A percentile compares a stretch with the other conserved stretches of the same genome.
Evolutionary conservation across 2,329 filamentous ascomycete genomes (phyloP).

Genomic region (Geoglossum cookeanum): DNA sequence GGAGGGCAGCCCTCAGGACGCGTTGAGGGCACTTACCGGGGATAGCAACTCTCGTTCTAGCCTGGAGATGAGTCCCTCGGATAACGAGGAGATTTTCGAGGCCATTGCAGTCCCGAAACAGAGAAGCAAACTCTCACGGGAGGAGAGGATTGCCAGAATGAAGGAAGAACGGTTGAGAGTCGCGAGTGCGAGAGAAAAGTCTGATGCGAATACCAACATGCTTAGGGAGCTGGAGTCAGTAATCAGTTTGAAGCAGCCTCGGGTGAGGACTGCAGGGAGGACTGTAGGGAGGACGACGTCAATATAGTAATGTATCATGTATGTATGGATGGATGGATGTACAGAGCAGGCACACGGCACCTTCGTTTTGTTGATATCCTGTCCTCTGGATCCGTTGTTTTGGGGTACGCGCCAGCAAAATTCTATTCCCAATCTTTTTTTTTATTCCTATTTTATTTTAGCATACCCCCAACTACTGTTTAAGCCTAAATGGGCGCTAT

Average conservation of each 20-base stretch:
- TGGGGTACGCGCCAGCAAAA: neutral
- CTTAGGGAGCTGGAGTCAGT: conserved; percentile 82
- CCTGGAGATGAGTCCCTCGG: conserved; percentile 33
- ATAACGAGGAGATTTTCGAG: conserved; percentile 72
- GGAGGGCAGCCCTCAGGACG: conserved; percentile 41
- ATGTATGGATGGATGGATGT: neutral
- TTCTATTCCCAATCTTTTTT: too few relatives aligned
- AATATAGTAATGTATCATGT: neutral
- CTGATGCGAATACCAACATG: conserved; percentile 75
- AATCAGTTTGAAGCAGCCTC: conserved; percentile 41
- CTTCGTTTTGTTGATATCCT: neutral
- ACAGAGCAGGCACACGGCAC: neutral
- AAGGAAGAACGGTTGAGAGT: conserved; percentile 67
- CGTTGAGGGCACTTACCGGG: conserved; percentile 61
- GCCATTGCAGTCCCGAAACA: conserved; percentile 63
- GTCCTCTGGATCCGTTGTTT: neutral
- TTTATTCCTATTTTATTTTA: too few relatives aligned
- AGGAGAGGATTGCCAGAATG: conserved; percentile 75
- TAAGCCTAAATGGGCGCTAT: too few relatives aligned
- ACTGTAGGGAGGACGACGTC: neutral
- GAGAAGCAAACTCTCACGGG: conserved; percentile 53
- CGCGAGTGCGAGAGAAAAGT: conserved; percentile 49
- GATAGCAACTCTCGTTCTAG: conserved; percentile 32
- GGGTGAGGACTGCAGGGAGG: neutral
- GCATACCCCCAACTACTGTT: too few relatives aligned